Conservation (phyloP, 805 yeast species). For the Starmerella cellae region DNA sequence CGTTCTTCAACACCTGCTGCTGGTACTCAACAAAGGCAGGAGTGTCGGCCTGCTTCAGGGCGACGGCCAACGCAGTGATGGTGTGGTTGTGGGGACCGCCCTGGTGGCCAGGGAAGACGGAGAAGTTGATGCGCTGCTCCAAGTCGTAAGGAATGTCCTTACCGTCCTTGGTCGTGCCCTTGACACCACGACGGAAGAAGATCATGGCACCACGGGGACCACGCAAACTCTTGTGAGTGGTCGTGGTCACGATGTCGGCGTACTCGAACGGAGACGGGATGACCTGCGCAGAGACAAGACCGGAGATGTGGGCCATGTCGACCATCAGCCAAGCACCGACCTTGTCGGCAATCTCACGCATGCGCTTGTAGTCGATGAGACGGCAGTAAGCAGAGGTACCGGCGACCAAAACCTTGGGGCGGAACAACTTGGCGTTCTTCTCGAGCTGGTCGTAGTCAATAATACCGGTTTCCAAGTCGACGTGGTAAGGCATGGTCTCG, state of each 20-base stretch:
- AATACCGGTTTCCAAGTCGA: constrained; percentile 78
- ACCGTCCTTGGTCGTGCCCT: constrained; percentile 74
- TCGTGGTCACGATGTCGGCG: constrained; percentile 95
- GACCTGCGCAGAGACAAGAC: constrained; percentile 89
- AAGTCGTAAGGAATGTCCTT: constrained; percentile 81
- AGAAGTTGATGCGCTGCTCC: constrained; percentile 90
- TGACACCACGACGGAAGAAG: constrained; percentile 91
- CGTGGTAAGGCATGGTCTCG: constrained; percentile 97
- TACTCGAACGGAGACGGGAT: constrained; percentile 93
- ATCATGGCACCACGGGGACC: constrained; percentile 99
- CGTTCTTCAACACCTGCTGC: constrained; percentile 74
- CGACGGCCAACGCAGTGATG: constrained; percentile 92
- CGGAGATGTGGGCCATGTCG: constrained; percentile 98
- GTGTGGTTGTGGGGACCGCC: constrained; percentile 99
- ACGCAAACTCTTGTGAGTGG: constrained; percentile 96
- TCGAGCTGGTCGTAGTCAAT: constrained; percentile 94
- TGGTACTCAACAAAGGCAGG: constrained; percentile 90
- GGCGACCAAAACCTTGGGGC: constrained; percentile 94
- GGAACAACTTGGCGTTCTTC: constrained; percentile 75
- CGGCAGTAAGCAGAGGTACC: constrained; percentile 98
- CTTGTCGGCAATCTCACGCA: constrained; percentile 91
- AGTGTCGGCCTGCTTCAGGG: constrained; percentile 81
- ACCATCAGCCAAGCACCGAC: constrained; percentile 93
- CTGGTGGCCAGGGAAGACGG: constrained; percentile 99
- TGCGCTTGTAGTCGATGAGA: constrained; percentile 88